Conservation (phyloP, 331 rosid species). For the Malus hybrid region DNA sequence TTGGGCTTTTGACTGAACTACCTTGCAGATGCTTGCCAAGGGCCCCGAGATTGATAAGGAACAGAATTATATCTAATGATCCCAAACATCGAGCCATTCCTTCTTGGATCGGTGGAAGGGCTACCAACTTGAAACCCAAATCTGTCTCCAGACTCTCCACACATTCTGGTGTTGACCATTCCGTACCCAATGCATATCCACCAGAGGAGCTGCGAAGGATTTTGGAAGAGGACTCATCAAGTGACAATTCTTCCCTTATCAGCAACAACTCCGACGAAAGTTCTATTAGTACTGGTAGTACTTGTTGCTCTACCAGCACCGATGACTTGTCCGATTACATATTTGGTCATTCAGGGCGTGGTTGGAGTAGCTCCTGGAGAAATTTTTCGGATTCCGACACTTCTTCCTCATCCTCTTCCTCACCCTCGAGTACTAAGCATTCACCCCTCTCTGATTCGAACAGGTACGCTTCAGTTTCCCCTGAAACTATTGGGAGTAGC, state of each 20-base stretch:
- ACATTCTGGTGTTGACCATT: slow-evolving; percentile 23
- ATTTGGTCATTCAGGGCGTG: slow-evolving; percentile 60
- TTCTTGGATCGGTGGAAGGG: slow-evolving; percentile 36
- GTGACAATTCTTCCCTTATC: slow-evolving; percentile 80
- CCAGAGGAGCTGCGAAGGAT: slow-evolving; percentile 37
- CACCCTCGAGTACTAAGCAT: slow-evolving; percentile 44
- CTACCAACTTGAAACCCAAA: slow-evolving; percentile 26
- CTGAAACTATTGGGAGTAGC: slow-evolving; percentile 12
- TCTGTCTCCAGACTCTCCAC: background rate
- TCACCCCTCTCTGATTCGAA: slow-evolving; percentile 52
- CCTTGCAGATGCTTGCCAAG: slow-evolving; percentile 77
- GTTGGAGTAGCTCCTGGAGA: slow-evolving; percentile 39
- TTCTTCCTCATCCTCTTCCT: slow-evolving; percentile 52
- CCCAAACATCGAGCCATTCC: slow-evolving; percentile 32
- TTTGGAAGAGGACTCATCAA: slow-evolving; percentile 75
- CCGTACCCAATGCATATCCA: slow-evolving; percentile 14
- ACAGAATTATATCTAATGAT: slow-evolving; percentile 37
- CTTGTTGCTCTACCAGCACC: slow-evolving; percentile 51
- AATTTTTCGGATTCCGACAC: slow-evolving; percentile 43
- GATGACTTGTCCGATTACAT: slow-evolving; percentile 77
- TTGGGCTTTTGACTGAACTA: slow-evolving; percentile 10
- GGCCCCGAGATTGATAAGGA: slow-evolving; percentile 78
- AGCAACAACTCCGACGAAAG: slow-evolving; percentile 80
- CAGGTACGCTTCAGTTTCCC: slow-evolving; percentile 40
- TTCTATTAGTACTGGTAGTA: slow-evolving; percentile 78